Evolutionary conservation across 1,139 yeast genomes (phyloP).

Genomic region (Kluyveromyces sp.): DNA sequence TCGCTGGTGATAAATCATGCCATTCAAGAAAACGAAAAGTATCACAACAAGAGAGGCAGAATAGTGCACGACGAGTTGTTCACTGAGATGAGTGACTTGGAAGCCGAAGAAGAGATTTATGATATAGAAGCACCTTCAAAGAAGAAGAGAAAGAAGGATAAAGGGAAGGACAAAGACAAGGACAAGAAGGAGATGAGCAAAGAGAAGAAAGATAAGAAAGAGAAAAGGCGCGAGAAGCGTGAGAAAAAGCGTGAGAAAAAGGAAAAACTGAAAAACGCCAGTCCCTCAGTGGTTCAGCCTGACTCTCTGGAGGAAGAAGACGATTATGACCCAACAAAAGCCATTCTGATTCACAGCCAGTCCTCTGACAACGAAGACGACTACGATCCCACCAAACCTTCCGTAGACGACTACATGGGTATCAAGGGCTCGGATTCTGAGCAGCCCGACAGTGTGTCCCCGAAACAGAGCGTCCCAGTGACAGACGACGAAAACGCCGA

Average conservation of each 20-base stretch:
- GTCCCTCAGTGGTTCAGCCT: too few species aligned
- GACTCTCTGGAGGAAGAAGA: constrained; percentile 17
- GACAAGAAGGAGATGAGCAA: constrained; percentile 12
- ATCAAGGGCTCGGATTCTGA: constrained; percentile 14
- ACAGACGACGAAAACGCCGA: constrained; percentile 11
- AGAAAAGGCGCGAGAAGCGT: constrained; percentile 8
- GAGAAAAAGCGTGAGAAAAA: constrained; percentile 11
- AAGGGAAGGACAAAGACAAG: constrained; percentile 6
- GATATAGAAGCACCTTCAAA: constrained; percentile 19
- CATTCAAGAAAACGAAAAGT: constrained; percentile 31
- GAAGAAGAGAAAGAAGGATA: constrained; percentile 17
- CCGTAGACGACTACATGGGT: constrained; percentile 34
- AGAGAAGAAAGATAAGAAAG: constrained; percentile 11
- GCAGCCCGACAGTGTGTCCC: too few species aligned
- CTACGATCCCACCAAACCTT: constrained; percentile 9
- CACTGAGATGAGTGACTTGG: constrained; percentile 21
- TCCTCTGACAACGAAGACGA: constrained; percentile 1
- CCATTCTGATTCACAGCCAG: constrained; percentile 10
- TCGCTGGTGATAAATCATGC: constrained; percentile 58
- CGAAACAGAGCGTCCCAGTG: constrained; percentile 15
- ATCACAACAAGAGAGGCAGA: constrained; percentile 26
- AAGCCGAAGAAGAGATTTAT: constrained; percentile 22
- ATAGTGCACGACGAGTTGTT: constrained; percentile 22
- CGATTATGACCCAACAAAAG: constrained; percentile 17
- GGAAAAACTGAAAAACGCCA: too few species aligned